Conservation (phyloP, 106 monocot species). For the Dendrobium chrysotoxum region DNA sequence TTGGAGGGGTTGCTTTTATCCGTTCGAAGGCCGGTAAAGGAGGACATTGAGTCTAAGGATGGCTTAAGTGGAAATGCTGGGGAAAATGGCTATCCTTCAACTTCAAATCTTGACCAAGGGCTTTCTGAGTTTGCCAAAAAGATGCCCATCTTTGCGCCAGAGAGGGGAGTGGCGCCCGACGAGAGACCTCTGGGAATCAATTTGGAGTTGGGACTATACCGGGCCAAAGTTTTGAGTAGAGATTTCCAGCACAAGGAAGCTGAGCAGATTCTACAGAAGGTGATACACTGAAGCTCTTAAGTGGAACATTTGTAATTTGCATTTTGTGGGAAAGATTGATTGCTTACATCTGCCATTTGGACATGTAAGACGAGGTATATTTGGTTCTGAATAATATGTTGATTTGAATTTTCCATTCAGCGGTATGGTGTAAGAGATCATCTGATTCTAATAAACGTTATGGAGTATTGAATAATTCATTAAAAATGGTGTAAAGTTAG, state of each 20-base stretch:
- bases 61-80: constrained; percentile 6
- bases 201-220: constrained; percentile 75
- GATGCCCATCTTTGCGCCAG: constrained; percentile 90
- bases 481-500: no score
- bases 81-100: not conserved
- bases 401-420: no score
- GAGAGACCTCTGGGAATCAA: constrained; percentile 72
- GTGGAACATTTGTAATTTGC: not conserved
- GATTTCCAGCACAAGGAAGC: constrained; percentile 74
- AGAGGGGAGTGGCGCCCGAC: constrained; percentile 31
- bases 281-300: constrained; percentile 11
- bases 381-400: not conserved
- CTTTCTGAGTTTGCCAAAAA: constrained; percentile 75
- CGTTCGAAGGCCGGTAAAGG: constrained; percentile 60
- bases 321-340: not conserved
- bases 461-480: no score
- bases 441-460: not conserved
- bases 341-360: not conserved
- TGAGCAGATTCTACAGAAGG: constrained; percentile 69
- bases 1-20: constrained; percentile 14
- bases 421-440: not conserved
- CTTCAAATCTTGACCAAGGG: constrained; percentile 40
- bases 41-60: constrained; percentile 11
- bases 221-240: constrained; percentile 75
- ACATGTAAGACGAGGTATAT: not conserved